Percentiles rank a stretch among this genome's conserved stretches.
phyloP scores from a whole-genome alignment of 805 yeast genomes.

The Metschnikowia baotianmanensis region DNA sequence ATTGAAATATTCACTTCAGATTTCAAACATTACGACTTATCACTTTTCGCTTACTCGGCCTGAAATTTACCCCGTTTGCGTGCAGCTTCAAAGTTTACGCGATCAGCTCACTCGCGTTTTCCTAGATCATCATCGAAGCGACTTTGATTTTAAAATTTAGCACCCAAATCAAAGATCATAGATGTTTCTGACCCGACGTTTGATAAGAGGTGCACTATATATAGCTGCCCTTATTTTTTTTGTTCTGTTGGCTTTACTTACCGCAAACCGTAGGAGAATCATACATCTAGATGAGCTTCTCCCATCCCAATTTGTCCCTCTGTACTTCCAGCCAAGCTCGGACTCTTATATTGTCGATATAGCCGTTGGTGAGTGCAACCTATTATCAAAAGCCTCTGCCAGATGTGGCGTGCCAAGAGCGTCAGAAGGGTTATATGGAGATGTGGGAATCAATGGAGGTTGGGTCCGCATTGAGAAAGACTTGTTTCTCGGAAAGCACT shows the following conservation, averaged over 20 bases:
- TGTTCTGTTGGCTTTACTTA: slow-evolving; percentile 26
- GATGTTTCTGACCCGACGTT: slow-evolving; percentile 32
- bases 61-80: background rate
- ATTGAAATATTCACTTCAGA: background rate
- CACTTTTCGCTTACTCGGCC: background rate
- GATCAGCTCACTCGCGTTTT: background rate
- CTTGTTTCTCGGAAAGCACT: slow-evolving; percentile 41
- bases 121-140: too few relatives aligned
- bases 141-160: too few relatives aligned
- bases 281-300: slow-evolving; percentile 23
- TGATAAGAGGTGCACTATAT: slow-evolving; percentile 29
- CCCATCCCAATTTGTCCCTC: slow-evolving; percentile 26
- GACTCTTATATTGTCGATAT: slow-evolving; percentile 42
- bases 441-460: slow-evolving; percentile 21
- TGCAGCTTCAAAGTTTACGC: background rate
- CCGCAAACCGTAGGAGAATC: slow-evolving; percentile 41
- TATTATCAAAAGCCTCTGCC: slow-evolving; percentile 8
- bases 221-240: slow-evolving; percentile 17
- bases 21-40: too few relatives aligned
- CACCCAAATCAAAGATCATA: background rate
- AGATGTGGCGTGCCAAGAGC: slow-evolving; percentile 16
- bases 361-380: slow-evolving; percentile 34
- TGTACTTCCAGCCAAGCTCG: slow-evolving; percentile 42
- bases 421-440: slow-evolving; percentile 14
- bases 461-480: slow-evolving; percentile 50